A percentile compares a stretch with the other conserved stretches of the same genome.
phyloP scores from a whole-genome alignment of 192 early-diverging fungal species.

The Physocladia obscura region DNA sequence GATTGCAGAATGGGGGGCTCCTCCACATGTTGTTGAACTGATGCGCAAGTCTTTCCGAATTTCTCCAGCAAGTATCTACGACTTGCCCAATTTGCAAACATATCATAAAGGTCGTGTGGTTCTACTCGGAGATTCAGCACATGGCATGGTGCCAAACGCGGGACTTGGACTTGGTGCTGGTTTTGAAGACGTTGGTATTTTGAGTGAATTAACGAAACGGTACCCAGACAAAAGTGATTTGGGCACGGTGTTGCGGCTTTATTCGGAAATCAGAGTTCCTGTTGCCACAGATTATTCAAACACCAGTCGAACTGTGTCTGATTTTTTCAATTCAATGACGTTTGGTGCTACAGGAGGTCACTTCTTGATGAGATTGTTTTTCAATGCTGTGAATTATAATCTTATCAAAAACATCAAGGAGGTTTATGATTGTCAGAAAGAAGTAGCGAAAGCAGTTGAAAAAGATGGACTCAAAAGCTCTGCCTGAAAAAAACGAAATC shows the following conservation, averaged over 20 bases:
- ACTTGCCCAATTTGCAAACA: not conserved
- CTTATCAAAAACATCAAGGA: not conserved
- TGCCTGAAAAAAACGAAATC: not conserved
- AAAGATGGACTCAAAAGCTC: too few relatives aligned
- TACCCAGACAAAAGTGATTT: not conserved
- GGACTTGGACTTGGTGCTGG: conserved; percentile 25
- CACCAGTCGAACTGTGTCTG: not conserved
- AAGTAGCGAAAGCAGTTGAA: too few relatives aligned
- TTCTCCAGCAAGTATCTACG: conserved; percentile 9
- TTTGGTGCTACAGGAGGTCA: not conserved
- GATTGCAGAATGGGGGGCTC: conserved; percentile 8
- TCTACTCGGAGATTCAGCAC: conserved; percentile 27
- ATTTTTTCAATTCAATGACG: not conserved
- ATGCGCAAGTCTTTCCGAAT: conserved; percentile 2
- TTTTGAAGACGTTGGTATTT: conserved; percentile 30
- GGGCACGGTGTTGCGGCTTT: not conserved
- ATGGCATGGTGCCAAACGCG: conserved; percentile 32
- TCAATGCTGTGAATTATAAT: not conserved
- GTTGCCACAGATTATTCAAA: not conserved
- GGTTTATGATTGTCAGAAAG: too few relatives aligned
- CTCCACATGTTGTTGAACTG: not conserved
- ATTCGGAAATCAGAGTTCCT: not conserved
- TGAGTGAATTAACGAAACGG: conserved; percentile 10
- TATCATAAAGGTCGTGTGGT: conserved; percentile 17
- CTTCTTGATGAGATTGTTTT: not conserved